Conservation (phyloP, 2,329 filamentous ascomycete species). For the Cercospora citrullina region DNA sequence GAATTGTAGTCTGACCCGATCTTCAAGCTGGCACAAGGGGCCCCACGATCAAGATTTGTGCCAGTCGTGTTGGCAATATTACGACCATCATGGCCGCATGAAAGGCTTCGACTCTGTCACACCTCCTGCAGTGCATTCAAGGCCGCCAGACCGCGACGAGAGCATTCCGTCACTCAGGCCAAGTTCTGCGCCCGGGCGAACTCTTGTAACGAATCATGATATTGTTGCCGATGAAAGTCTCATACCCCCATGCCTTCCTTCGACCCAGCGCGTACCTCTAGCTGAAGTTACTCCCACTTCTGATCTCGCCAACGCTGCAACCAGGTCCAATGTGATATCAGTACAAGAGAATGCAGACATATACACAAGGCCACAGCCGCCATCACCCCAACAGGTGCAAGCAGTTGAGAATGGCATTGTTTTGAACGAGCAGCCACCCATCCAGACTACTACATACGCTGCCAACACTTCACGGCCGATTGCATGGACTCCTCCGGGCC, state of each 20-base stretch:
- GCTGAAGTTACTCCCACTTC: background rate
- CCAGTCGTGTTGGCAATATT: slow-evolving; percentile 36
- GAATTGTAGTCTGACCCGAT: slow-evolving; percentile 33
- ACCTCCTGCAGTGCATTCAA: slow-evolving; percentile 14
- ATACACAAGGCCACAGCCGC: background rate
- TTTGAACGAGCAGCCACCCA: background rate
- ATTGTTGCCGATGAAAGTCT: background rate
- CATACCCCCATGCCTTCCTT: no score
- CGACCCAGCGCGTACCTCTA: background rate
- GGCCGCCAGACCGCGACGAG: background rate
- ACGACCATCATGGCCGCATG: slow-evolving; percentile 34
- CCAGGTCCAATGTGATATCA: background rate
- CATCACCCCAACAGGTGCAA: background rate
- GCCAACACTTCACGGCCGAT: slow-evolving; percentile 15
- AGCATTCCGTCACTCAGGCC: background rate
- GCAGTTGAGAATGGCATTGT: background rate
- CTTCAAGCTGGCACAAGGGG: slow-evolving; percentile 31
- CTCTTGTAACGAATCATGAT: background rate
- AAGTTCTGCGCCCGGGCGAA: background rate
- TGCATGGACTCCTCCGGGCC: background rate
- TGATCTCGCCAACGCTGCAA: background rate
- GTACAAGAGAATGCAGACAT: background rate
- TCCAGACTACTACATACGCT: background rate
- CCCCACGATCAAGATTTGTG: slow-evolving; percentile 36
- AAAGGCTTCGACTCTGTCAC: slow-evolving; percentile 31